Base-by-base conservation (phyloP, 257 asterid genomes). In the Solanum corneliomulleri region DNA sequence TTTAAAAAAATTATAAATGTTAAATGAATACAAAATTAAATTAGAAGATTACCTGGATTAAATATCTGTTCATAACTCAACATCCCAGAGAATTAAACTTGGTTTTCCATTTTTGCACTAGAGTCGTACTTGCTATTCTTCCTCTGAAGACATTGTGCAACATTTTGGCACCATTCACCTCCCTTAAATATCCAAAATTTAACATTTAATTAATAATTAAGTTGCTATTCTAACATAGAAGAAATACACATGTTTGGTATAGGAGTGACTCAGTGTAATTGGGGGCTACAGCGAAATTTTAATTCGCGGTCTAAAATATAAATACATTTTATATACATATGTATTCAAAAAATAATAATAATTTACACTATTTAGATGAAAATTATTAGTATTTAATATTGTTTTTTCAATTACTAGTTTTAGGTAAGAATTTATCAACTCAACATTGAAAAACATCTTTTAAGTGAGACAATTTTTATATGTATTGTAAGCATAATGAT, bases 131-230 rank as follows among this genome's bases (percentile, higher is more conserved):
- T 35, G 9, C 20, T 84, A 41, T 42, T 84, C 66, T 27, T 84
- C 62, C 87, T 84, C 62, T 21, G 5, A 68, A 41, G 76, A 70
- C 87, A 84, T 11, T 66, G 44, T 18, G 80, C 71, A 13, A 68
- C 41, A 64, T 31, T 84, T 25, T 66, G 2, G 20, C 87, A 84
- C 87, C 87, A 84, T 84, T 81, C 87, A 64, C 87, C 87, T 84
- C 87, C 81, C 81, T 84, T 47, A 45, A 69, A 27, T 25, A 62
- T 64, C 16, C 75, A 60, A 9, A 37, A 37, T 62, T 25, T 7
- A 56, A 56, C 64, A 56, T 58, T 58, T 58, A 20, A 8, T 58
- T 20, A 78, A 41, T 13, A 23, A 45, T 1, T 45, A 44, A 15
- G 31, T 41, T 12, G 10, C 7, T 78, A 44, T 44, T 16, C 16